phyloP scores from a whole-genome alignment of 768 basidiomycete species.

The Tulasnella calospora region DNA sequence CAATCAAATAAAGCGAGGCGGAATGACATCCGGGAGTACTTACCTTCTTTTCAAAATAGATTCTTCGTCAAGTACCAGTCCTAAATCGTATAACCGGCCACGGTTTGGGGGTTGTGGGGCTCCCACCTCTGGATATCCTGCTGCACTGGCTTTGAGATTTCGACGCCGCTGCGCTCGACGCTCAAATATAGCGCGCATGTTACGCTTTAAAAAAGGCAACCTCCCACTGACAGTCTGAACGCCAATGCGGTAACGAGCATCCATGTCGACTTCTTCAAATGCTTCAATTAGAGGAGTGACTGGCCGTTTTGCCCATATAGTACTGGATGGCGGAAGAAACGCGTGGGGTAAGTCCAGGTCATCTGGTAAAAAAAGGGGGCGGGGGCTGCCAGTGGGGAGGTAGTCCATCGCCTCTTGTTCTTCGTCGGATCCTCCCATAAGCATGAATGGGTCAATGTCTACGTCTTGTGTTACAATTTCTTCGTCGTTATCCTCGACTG shows the following conservation, averaged over 20 bases:
- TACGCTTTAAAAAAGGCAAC: slow-evolving; percentile 5
- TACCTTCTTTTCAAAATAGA: not conserved
- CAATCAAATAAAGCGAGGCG: not conserved
- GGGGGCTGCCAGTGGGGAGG: not conserved
- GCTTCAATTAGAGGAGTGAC: not conserved
- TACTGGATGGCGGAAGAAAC: not conserved
- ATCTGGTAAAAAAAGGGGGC: not conserved
- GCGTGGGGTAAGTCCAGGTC: not conserved
- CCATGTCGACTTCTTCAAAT: not conserved
- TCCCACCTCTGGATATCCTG: not conserved
- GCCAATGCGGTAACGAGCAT: not conserved
- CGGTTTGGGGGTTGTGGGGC: no score
- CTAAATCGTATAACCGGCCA: not conserved
- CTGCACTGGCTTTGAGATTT: not conserved
- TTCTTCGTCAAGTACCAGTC: slow-evolving; percentile 7
- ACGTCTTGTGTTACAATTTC: not conserved
- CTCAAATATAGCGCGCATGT: not conserved
- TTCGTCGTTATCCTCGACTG: not conserved
- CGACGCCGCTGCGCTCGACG: not conserved
- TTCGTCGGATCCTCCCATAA: not conserved
- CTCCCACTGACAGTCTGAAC: not conserved
- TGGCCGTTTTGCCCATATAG: not conserved
- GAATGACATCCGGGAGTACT: no score
- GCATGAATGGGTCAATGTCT: not conserved
- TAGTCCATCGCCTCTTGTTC: not conserved